Percentiles rank a stretch among this genome's conserved stretches.
Conservation (phyloP, 371 early-diverging fungal genomes). For the Mortierella sp. region DNA sequence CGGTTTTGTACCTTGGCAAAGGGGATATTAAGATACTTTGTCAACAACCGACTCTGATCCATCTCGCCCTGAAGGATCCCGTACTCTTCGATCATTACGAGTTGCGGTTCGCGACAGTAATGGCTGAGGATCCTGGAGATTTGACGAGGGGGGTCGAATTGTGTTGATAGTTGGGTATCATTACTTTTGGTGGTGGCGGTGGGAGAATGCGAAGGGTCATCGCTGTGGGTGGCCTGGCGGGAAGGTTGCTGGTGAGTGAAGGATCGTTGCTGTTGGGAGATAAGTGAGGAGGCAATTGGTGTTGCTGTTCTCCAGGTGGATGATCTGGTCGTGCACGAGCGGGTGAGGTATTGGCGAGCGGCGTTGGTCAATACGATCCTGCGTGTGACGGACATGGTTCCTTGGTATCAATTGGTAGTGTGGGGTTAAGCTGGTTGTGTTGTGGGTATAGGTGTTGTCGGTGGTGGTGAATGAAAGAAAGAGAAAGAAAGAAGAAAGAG, state of each 20-base stretch:
- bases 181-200: background rate
- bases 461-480: background rate
- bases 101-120: conserved; percentile 45
- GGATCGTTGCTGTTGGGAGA: background rate
- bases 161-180: background rate
- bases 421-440: background rate
- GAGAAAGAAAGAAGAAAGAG: background rate
- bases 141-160: conserved; percentile 36
- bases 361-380: background rate
- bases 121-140: conserved; percentile 35
- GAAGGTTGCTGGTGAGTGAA: background rate
- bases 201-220: background rate
- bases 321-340: background rate
- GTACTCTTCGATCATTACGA: conserved; percentile 42
- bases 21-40: conserved; percentile 49
- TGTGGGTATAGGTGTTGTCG: too few species aligned
- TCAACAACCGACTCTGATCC: conserved; percentile 47
- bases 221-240: background rate
- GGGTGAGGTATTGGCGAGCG: background rate
- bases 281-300: background rate
- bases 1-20: conserved; percentile 42
- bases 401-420: background rate
- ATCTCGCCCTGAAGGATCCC: conserved; percentile 50
- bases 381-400: background rate
- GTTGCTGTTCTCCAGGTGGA: background rate